Base-by-base conservation (phyloP, 169 alveolate genomes). In the Plasmodium fragile region DNA sequence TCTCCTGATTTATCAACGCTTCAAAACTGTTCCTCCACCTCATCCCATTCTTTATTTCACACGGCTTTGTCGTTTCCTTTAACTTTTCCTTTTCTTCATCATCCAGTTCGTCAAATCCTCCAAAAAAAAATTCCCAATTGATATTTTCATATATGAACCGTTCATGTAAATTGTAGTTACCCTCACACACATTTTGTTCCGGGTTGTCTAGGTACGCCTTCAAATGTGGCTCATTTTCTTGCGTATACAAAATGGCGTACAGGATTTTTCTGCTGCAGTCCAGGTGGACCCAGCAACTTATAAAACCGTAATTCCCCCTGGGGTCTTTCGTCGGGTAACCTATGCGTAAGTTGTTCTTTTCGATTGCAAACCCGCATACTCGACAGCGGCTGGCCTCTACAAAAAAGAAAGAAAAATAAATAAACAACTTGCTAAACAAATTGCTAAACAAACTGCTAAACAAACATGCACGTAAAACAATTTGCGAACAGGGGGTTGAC, bases 291-390 rank as follows among this genome's bases (percentile, higher is more conserved):
- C 96, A 95, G 22, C 92, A 53, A 41, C 95, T 82, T 45, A 93
- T 93, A 84, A 81, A 92, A 5, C 97, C 97, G 59, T 72, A 91
- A 25, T 82, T 39, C 3, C 96, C 96, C 30, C 95, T 83, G 3
- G 94, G 81, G 36, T 93, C 95, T 45, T 93, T 92, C n/a, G 92
- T 25, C 34, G 97, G 97, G 32, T 85, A 71, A 28, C 95, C 96
- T 77, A 95, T 69, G 13, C 95, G 59, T 39, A 93, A 41, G 8
- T 28, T 83, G 65, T 83, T 81, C 82, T 87, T 93, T 49, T 69
- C 85, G n/a, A 95, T 95, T 32, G 28, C 4, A 1, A 80, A 71
- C 16, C 93, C 92, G 52, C 97, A 95, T 18, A 70, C 93, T 11
- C 92, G 69, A 79, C 97, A 95, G 11, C 92, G 73, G 70, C 78